Percentiles rank a stretch among this genome's conserved stretches.
Evolutionary conservation across 2,329 filamentous ascomycete species (phyloP).

Genomic region (Coniella lustricola): DNA sequence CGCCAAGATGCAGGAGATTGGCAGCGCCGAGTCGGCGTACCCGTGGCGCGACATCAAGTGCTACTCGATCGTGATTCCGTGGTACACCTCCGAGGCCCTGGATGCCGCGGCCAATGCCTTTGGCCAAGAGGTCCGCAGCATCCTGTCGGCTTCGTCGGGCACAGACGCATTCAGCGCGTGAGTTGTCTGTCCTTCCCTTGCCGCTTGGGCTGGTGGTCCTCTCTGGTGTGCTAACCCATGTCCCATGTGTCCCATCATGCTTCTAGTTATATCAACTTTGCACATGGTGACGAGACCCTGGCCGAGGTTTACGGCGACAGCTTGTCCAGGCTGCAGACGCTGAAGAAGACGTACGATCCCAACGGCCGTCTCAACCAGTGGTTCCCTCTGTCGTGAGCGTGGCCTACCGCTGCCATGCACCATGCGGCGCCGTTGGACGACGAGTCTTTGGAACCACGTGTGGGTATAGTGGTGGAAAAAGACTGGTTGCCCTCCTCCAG

Average conservation of each 20-base stretch:
- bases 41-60: constrained; percentile 28
- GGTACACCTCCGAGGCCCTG: constrained; percentile 30
- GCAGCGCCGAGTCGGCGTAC: constrained; percentile 21
- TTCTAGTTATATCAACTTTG: constrained; percentile 43
- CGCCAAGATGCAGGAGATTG: constrained; percentile 22
- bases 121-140: constrained; percentile 24
- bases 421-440: too few species aligned
- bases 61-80: constrained; percentile 31
- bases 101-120: constrained; percentile 29
- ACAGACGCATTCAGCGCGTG: constrained; percentile 1
- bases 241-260: too few species aligned
- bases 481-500: too few species aligned
- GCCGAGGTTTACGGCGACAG: constrained; percentile 37
- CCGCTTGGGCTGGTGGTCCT: too few species aligned
- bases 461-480: too few species aligned
- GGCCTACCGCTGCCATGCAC: too few species aligned
- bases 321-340: constrained; percentile 33
- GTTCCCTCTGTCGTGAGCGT: neutral
- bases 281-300: constrained; percentile 37
- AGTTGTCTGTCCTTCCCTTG: too few species aligned
- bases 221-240: too few species aligned
- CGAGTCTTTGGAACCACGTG: too few species aligned
- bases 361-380: constrained; percentile 29
- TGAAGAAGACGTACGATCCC: constrained; percentile 45
- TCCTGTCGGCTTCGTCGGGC: constrained; percentile 16